Conservation (phyloP, 345 rosid species). For the Melaleuca alternifolia region DNA sequence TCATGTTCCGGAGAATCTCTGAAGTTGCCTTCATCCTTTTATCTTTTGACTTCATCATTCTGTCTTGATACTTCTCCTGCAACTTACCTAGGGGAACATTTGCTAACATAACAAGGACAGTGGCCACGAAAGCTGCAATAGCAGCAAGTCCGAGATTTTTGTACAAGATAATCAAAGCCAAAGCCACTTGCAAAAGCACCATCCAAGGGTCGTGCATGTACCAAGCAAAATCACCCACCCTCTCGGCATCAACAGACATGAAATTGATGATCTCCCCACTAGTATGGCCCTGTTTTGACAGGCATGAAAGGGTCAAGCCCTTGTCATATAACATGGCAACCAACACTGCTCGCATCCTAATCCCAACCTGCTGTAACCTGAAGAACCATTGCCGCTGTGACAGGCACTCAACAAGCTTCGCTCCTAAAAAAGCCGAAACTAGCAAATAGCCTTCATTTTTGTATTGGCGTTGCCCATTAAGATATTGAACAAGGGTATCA, state of each 20-base stretch:
- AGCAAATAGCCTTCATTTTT: conserved; percentile 44
- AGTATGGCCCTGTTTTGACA: conserved; percentile 39
- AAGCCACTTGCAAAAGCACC: conserved; percentile 33
- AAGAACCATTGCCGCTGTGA: conserved; percentile 50
- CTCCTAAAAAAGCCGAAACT: conserved; percentile 34
- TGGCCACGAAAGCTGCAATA: conserved; percentile 39
- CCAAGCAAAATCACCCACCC: conserved; percentile 42
- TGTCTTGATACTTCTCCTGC: conserved; percentile 51
- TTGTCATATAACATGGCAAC: conserved; percentile 50
- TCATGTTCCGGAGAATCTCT: conserved; percentile 58
- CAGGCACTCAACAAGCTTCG: conserved; percentile 48
- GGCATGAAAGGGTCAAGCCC: conserved; percentile 45
- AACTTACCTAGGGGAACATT: conserved; percentile 48
- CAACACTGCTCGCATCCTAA: conserved; percentile 32
- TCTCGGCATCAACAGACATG: conserved; percentile 61
- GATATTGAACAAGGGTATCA: conserved; percentile 48
- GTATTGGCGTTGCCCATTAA: conserved; percentile 31
- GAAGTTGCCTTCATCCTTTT: conserved; percentile 51
- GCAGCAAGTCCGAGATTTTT: conserved; percentile 48
- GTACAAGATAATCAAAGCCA: conserved; percentile 48
- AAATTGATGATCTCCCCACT: conserved; percentile 69
- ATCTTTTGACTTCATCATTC: conserved; percentile 44
- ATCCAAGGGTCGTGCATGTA: conserved; percentile 52
- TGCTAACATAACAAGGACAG: conserved; percentile 34
- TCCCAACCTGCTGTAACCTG: conserved; percentile 37